Evolutionary conservation across 257 asterid genomes (phyloP).

Genomic region (Paraleonurus japonicus): DNA sequence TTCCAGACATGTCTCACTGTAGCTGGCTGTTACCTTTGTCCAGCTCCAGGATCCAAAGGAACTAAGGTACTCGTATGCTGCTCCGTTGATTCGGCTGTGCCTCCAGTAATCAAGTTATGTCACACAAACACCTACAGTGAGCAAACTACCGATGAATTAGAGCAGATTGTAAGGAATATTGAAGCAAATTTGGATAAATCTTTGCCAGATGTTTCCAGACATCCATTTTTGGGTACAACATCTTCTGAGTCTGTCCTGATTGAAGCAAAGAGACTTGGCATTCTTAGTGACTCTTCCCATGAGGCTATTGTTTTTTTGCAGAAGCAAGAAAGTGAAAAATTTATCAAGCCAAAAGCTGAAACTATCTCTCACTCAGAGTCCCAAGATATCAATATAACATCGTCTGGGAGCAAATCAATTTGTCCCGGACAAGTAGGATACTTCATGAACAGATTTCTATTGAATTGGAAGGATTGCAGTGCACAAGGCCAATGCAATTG

Average conservation of each 20-base stretch:
- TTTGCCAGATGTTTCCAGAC: conserved; percentile 30
- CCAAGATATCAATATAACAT: conserved; percentile 31
- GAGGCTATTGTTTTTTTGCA: conserved; percentile 52
- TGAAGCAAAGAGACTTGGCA: conserved; percentile 63
- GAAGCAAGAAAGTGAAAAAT: conserved; percentile 56
- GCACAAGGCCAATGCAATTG: conserved; percentile 34
- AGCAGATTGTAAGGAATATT: conserved; percentile 43
- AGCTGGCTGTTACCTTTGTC: conserved; percentile 88
- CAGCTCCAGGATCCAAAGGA: conserved; percentile 96
- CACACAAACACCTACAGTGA: conserved; percentile 18
- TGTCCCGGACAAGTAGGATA: conserved; percentile 59
- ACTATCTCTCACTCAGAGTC: conserved; percentile 23
- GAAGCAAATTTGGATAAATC: conserved; percentile 36
- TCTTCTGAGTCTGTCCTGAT: conserved; percentile 52
- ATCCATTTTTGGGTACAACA: conserved; percentile 42
- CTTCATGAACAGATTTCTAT: conserved; percentile 74
- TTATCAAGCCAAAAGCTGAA: conserved; percentile 41
- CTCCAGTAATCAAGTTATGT: conserved; percentile 37
- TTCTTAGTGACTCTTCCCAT: conserved; percentile 58
- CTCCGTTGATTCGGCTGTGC: conserved; percentile 44
- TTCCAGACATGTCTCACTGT: conserved; percentile 74
- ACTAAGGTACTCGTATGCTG: conserved; percentile 63
- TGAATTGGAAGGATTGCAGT: conserved; percentile 47
- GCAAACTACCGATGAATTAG: conserved; percentile 38
- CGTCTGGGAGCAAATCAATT: conserved; percentile 27